phyloP scores from a whole-genome alignment of 2,329 filamentous ascomycete genomes.

The Ophiosphaerella herpotricha region DNA sequence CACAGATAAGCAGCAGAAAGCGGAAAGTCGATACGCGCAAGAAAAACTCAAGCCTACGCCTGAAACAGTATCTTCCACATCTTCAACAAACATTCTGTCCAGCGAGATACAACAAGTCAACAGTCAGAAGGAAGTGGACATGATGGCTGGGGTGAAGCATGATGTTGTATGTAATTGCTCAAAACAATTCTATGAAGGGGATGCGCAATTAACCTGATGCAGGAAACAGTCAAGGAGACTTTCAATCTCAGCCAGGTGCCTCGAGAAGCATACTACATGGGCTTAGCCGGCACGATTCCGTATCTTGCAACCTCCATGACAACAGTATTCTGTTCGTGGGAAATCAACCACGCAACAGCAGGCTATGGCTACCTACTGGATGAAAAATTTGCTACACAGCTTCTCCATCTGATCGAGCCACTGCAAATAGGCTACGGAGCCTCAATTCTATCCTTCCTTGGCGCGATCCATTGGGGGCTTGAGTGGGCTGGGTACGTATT shows the following conservation, averaged over 20 bases:
- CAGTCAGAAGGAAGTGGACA: slow-evolving; percentile 47
- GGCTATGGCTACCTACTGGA: slow-evolving; percentile 69
- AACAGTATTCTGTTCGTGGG: slow-evolving; percentile 81
- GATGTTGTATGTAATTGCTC: slow-evolving; percentile 35
- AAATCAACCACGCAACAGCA: slow-evolving; percentile 71
- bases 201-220: slow-evolving; percentile 6
- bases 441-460: slow-evolving; percentile 90
- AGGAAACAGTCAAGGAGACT: slow-evolving; percentile 56
- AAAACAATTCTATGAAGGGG: neutral
- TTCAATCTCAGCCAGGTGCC: slow-evolving; percentile 54
- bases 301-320: slow-evolving; percentile 83
- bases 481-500: slow-evolving; percentile 68
- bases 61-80: slow-evolving; percentile 63
- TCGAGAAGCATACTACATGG: slow-evolving; percentile 54
- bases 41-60: slow-evolving; percentile 65
- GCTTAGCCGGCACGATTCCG: slow-evolving; percentile 56
- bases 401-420: slow-evolving; percentile 78
- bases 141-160: slow-evolving; percentile 52
- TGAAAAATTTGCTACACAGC: slow-evolving; percentile 71
- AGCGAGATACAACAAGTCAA: slow-evolving; percentile 42
- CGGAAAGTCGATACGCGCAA: slow-evolving; percentile 60
- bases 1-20: slow-evolving; percentile 57
- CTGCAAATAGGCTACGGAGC: slow-evolving; percentile 91
- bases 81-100: slow-evolving; percentile 51
- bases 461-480: slow-evolving; percentile 91